These are phyloP conservation scores for Amanita phalloides DNA, from an alignment of 768 basidiomycete species.

Conservation along the genomic window DNA sequence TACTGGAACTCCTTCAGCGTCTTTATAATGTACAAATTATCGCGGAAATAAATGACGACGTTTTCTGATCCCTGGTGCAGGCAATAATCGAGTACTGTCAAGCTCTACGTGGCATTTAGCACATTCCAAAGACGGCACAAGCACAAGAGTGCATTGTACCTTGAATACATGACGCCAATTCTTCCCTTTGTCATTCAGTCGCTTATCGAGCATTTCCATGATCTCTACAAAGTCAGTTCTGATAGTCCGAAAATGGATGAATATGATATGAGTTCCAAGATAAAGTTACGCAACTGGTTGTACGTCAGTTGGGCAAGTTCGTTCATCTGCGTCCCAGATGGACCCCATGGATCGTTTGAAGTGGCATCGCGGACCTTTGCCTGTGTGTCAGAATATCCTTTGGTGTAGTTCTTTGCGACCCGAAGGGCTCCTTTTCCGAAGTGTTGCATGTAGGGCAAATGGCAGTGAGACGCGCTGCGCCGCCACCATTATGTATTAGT, in stretches of 20 bases:
- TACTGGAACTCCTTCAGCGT: constrained; percentile 98
- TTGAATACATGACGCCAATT: constrained; percentile 99
- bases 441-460: constrained; percentile 42
- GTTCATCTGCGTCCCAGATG: constrained; percentile 97
- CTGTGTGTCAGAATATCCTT: constrained; percentile 91
- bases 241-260: background rate
- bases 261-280: background rate
- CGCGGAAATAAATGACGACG: constrained; percentile 95
- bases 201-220: constrained; percentile 99
- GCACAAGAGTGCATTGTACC: constrained; percentile 27
- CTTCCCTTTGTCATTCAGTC: constrained; percentile 97
- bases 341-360: constrained; percentile 97
- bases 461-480: constrained; percentile 6
- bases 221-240: constrained; percentile 97
- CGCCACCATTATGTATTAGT: background rate
- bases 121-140: background rate
- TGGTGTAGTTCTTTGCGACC: constrained; percentile 92
- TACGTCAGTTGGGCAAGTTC: constrained; percentile 95
- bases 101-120: constrained; percentile 36
- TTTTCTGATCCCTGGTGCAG: constrained; percentile 97
- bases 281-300: constrained; percentile 53
- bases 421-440: constrained; percentile 80
- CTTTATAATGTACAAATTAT: constrained; percentile 97
- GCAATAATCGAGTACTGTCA: constrained; percentile 92
- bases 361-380: constrained; percentile 95